These are phyloP conservation scores for Suhomyces coccinellae DNA, from an alignment of 1,139 yeast species.

Conservation along the genomic window DNA sequence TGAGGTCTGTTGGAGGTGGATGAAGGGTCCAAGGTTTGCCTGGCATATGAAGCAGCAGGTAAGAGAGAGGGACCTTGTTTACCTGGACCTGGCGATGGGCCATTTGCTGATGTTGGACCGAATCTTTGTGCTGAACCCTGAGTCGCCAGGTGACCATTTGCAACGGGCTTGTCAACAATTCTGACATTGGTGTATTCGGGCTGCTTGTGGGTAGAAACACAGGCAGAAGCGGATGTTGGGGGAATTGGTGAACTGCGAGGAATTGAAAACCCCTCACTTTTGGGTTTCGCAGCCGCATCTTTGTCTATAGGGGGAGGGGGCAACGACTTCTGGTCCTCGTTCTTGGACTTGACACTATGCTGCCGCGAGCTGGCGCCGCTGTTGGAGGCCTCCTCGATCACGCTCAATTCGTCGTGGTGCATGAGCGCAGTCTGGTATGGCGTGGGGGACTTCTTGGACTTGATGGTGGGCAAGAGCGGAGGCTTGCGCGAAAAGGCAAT, in stretches of 20 bases:
- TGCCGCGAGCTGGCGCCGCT: slow-evolving; percentile 31
- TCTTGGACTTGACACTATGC: slow-evolving; percentile 23
- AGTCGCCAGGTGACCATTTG: neutral
- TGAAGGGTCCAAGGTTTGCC: neutral
- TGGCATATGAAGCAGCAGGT: neutral
- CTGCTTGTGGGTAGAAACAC: neutral
- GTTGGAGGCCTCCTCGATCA: slow-evolving; percentile 43
- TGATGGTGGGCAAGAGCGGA: slow-evolving; percentile 20
- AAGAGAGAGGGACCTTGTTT: neutral
- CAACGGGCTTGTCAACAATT: neutral
- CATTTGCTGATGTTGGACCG: neutral
- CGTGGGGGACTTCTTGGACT: slow-evolving; percentile 17
- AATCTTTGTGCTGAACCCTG: neutral
- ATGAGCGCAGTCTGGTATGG: slow-evolving; percentile 17
- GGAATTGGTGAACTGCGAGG: too few relatives aligned
- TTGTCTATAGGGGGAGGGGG: slow-evolving; percentile 17
- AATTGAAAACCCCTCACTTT: too few relatives aligned
- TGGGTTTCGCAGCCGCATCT: slow-evolving; percentile 2
- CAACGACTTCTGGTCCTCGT: neutral
- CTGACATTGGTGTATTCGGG: slow-evolving; percentile 11
- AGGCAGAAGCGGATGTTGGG: neutral
- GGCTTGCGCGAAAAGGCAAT: slow-evolving; percentile 20
- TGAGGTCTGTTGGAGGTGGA: neutral
- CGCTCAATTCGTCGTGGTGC: slow-evolving; percentile 39
- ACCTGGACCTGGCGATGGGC: neutral